Evolutionary conservation across 169 alveolate genomes (phyloP), one percentile per base, ranked within the genome.

Genomic region (Prorocentrum cordatum): DNA sequence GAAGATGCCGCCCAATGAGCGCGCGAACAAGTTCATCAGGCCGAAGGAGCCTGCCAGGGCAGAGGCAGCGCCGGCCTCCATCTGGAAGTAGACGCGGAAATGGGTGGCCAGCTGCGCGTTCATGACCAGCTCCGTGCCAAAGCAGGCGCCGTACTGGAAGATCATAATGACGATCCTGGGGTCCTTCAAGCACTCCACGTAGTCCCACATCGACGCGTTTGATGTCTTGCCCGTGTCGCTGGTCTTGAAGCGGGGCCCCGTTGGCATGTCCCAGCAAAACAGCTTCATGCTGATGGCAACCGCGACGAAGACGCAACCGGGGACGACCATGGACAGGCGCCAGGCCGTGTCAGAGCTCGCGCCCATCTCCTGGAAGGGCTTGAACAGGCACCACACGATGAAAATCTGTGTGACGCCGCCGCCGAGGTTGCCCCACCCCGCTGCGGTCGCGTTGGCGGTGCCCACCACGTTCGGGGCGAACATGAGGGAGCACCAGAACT

Each of bases 391-490:
- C 12, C 54, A 47, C 3, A 73, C 36, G 70, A 73, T 73, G 35
- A 73, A 45, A 68, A 73, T 73, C 24, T 73, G 84, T 2, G 84
- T 73, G 54, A 73, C 68, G 1, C 84, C 84, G 1, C 84, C 84
- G 22, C 84, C 84, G 70, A 73, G 50, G 24, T 73, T 73, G 18
- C 84, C 84, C 84, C 84, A 73, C 31, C 84, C 84, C 5, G 84
- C 84, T 73, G 84, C 84, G 10, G 73, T 58, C 26, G 89, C 89
- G 33, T 80, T 80, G 67, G 89, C 89, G 27, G 79, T 39, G 32
- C 79, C 89, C 7, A 80, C 47, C 47, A 61, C 66, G 38, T 80
- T 80, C n/a, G 89, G 79, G 10, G 89, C 71, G 35, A 80, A 72
- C 83, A 72, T 72, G 36, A 72, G 67, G 47, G 83, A 42, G 68